A percentile compares a stretch with the other conserved stretches of the same genome.
Conservation (phyloP, 2,329 filamentous ascomycete species). For the Talaromyces islandicus region DNA sequence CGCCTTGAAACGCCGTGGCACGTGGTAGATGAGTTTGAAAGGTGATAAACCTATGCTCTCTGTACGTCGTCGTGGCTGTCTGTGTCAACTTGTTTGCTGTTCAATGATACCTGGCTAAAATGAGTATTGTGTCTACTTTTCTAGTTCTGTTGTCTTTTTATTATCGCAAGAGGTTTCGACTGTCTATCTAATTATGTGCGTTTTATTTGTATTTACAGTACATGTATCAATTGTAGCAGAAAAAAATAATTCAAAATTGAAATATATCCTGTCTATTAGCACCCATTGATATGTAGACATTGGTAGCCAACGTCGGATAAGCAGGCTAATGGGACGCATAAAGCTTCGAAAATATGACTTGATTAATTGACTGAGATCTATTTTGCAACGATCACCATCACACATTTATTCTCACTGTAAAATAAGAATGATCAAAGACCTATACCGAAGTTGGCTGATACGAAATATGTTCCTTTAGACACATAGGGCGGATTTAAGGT, state of each 20-base stretch:
- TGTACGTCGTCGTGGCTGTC: neutral
- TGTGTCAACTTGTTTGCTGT: neutral
- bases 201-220: neutral
- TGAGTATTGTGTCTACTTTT: neutral
- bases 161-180: neutral
- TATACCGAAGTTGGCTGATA: too few relatives aligned
- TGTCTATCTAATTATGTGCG: neutral
- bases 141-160: neutral
- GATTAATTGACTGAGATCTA: too few relatives aligned
- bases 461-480: too few relatives aligned
- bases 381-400: too few relatives aligned
- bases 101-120: neutral
- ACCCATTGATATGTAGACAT: too few relatives aligned
- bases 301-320: too few relatives aligned
- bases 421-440: too few relatives aligned
- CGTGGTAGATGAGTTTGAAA: neutral
- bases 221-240: too few relatives aligned
- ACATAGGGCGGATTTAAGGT: too few relatives aligned
- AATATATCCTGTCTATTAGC: neutral
- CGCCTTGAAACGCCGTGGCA: slow-evolving; percentile 5
- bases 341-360: too few relatives aligned
- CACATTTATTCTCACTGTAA: too few relatives aligned
- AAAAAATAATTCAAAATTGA: neutral
- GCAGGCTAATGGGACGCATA: too few relatives aligned
- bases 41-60: neutral